Evolutionary conservation across 2,329 filamentous ascomycete species (phyloP), one percentile per base, ranked within the genome.

Genomic region (Chaetomium sp.): DNA sequence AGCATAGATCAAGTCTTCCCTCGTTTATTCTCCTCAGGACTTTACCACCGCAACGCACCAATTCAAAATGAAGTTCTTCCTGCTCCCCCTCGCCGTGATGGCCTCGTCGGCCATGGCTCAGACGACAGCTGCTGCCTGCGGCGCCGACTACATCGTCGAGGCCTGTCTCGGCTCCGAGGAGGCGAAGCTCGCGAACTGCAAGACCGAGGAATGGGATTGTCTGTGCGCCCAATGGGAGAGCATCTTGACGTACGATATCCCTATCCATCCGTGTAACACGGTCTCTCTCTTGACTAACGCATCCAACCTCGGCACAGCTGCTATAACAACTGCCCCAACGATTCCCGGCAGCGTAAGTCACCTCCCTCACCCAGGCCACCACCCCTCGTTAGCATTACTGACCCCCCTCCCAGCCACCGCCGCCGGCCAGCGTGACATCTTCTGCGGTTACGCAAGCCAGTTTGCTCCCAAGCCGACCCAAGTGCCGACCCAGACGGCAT

Each of bases 251-350:
- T 83, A 72, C 67, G 80, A 13, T 38, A 13, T 21, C 38, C 12
- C 21, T 33, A 12, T 50, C 42, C 25, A 47, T 6, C 4, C 7
- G 5, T 10, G 13, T 10, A 16, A 38, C 35, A 38, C 12, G 6
- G 19, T 23, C 13, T 25, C 25, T 33, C 25, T n/a, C 38, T 23
- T 42, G 6, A 42, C 47, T 50, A 47, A 63, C 59, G 31, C 4
- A 16, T 33, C 27, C 19, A 4, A 16, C 23, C 53, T 61, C 23
- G 4, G 8, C 35, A 54, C 63, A 82, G 81, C 67, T 85, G 82
- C 81, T 85, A 79, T 77, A 82, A 83, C 78, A 84, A 85, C 80
- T 85, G 83, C 78, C 83, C 83, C 72, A 76, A 80, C 70, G 82
- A 85, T 74, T 1, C 72, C 58, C 76, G 79, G 54, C 49, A 51